Base-by-base conservation (phyloP, 2,329 filamentous ascomycete genomes). In the Mollisia scopiformis region DNA sequence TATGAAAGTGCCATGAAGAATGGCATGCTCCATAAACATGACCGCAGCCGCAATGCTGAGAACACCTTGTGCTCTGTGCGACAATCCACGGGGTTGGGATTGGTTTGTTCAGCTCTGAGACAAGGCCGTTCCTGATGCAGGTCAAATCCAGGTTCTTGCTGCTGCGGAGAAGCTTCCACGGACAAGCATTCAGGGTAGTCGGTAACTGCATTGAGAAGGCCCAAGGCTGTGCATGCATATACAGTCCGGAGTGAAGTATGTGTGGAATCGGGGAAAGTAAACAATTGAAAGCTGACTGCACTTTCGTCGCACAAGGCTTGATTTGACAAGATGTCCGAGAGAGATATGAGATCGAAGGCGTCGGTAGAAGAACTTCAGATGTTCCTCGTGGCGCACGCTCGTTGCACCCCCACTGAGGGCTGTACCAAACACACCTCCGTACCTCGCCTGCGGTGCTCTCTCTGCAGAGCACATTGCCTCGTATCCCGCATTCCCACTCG, bases 161-260 rank as follows among this genome's bases (percentile, higher is more conserved):
- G 49, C 49, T 51, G 49, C 49, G 28, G 49, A 51, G 27, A 51
- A 31, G 49, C 28, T 35, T 33, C 21, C 49, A n/a, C n/a, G n/a
- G n/a, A n/a, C 28, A 51, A 33, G 46, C 13, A 16, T 21, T 8
- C 31, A 35, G 2, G 31, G 31, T 35, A 11, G 21, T 33, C 49
- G 49, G 49, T 51, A n/a, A 51, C 19, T 51, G 49, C n/a, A 11
- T 51, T 51, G n/a, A 16, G 49, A 35, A 31, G 49, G n/a, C n/a
- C n/a, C 49, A 16, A 50, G 49, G 49, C 49, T 51, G 30, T 51
- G 49, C 49, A 31, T 47, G 43, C n/a, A n/a, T n/a, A n/a, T n/a
- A n/a, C n/a, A n/a, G n/a, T n/a, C n/a, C n/a, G n/a, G n/a, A n/a
- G n/a, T n/a, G n/a, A n/a, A n/a, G n/a, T n/a, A n/a, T n/a, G n/a